phyloP scores from a whole-genome alignment of 2,329 filamentous ascomycete genomes.

The Xylariaceae sp. region DNA sequence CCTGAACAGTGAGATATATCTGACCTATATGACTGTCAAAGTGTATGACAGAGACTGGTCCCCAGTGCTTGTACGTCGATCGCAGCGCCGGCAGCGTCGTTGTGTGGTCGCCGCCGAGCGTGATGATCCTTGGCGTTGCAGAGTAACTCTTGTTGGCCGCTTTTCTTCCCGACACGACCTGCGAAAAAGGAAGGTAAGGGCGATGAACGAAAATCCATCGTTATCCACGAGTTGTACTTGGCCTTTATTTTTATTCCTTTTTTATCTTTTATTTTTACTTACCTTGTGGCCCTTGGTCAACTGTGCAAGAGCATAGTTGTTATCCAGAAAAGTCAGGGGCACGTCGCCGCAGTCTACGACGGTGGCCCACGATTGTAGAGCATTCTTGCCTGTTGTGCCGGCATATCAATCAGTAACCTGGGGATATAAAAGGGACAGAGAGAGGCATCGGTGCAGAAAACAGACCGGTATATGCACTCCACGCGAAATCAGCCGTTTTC shows the following conservation, averaged over 20 bases:
- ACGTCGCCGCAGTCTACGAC: conserved; percentile 83
- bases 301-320: conserved; percentile 73
- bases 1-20: not conserved
- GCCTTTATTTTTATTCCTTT: too few species aligned
- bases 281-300: conserved; percentile 72
- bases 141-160: conserved; percentile 53
- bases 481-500: conserved; percentile 38
- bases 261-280: conserved; percentile 13
- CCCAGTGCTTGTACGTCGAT: conserved; percentile 63
- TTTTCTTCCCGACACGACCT: conserved; percentile 43
- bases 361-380: conserved; percentile 74
- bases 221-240: too few species aligned
- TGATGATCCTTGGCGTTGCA: conserved; percentile 59
- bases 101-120: conserved; percentile 70
- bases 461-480: conserved; percentile 57
- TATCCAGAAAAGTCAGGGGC: conserved; percentile 78
- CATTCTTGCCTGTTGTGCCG: conserved; percentile 56
- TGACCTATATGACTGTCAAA: conserved; percentile 69
- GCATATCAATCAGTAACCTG: not conserved
- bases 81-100: conserved; percentile 68
- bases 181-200: too few species aligned
- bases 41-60: conserved; percentile 67
- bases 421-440: too few species aligned
- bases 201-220: too few species aligned
- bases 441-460: not conserved